Evolutionary conservation across 2,329 filamentous ascomycete species (phyloP).

Genomic region (Aspergillus pseudonomiae): DNA sequence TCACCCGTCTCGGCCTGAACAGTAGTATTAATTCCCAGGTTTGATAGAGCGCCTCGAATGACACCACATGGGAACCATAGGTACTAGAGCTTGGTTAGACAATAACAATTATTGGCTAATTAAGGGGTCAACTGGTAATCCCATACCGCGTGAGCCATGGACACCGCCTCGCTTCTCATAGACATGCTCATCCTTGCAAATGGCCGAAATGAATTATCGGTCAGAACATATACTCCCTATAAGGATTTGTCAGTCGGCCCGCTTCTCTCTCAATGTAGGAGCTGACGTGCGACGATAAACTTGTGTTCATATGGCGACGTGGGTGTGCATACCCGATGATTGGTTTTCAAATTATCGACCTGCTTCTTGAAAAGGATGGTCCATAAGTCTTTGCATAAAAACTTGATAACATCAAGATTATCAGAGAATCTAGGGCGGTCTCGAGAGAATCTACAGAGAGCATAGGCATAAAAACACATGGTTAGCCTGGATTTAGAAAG

Average conservation of each 20-base stretch:
- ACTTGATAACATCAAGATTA: constrained; percentile 95
- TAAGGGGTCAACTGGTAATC: constrained; percentile 1
- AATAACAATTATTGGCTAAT: not conserved
- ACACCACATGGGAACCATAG: constrained; percentile 95
- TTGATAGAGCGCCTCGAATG: constrained; percentile 88
- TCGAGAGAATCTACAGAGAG: constrained; percentile 41
- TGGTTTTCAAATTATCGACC: constrained; percentile 98
- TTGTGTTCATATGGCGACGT: not conserved
- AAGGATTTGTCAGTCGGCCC: not conserved
- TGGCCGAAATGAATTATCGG: constrained; percentile 87
- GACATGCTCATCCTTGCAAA: constrained; percentile 88
- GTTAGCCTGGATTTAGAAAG: not conserved
- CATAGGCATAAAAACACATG: not conserved
- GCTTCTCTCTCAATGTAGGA: not conserved
- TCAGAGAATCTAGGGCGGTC: constrained; percentile 88
- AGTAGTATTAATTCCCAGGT: constrained; percentile 84
- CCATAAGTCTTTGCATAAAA: constrained; percentile 98
- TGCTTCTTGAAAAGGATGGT: constrained; percentile 93
- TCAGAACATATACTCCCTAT: constrained; percentile 91
- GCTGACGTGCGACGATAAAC: constrained; percentile 1
- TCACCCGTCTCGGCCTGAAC: constrained; percentile 90
- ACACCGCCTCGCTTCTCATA: constrained; percentile 70
- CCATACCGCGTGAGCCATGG: constrained; percentile 76
- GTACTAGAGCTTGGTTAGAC: constrained; percentile 59
- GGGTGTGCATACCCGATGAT: constrained; percentile 70